Base-by-base conservation (phyloP, 306 rosid genomes). In the Carpinus fangiana region DNA sequence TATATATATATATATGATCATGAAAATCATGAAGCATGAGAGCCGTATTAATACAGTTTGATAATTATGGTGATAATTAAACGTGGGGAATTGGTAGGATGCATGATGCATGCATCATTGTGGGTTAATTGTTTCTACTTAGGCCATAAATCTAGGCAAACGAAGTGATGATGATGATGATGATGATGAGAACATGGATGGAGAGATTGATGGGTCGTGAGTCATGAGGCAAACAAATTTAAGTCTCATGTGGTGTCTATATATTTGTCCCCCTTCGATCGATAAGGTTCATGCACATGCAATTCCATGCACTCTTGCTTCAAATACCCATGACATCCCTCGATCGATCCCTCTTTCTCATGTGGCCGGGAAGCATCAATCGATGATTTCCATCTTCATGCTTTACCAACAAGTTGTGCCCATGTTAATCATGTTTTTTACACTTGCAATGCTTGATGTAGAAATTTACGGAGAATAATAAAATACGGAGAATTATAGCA, bases 231-330 rank as follows among this genome's bases (percentile, higher is more conserved):
- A 78, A 71, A 60, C 36, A 4, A 28, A 31, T 31, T 2, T 2
- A 31, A 13, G 4, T 4, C 45, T 2, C 20, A 12, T 11, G 20
- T 26, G 69, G 54, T 41, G 74, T 55, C n/a, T 16, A 31, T n/a
- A n/a, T n/a, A n/a, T 57, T 16, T 31, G 34, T 31, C 34, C 52
- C 20, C 43, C 60, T 56, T 60, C 56, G 26, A 31, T 60, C 56
- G 26, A 31, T 60, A 47, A 61, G 67, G 62, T 64, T 62, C 26
- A n/a, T 41, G 57, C 75, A 80, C 70, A 73, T 80, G 78, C 50
- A 16, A 18, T 17, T 6, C 78, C 70, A 52, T 73, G 51, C 69
- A 73, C 61, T 36, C 51, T 73, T 73, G 79, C 46, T 80, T 43
- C 75, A 43, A 66, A 54, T 28, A 53, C n/a, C 18, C 51, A 65